Percentiles rank a stretch among this genome's conserved stretches.
Conservation (phyloP, 371 early-diverging fungal species). For the Mucor ambiguus region DNA sequence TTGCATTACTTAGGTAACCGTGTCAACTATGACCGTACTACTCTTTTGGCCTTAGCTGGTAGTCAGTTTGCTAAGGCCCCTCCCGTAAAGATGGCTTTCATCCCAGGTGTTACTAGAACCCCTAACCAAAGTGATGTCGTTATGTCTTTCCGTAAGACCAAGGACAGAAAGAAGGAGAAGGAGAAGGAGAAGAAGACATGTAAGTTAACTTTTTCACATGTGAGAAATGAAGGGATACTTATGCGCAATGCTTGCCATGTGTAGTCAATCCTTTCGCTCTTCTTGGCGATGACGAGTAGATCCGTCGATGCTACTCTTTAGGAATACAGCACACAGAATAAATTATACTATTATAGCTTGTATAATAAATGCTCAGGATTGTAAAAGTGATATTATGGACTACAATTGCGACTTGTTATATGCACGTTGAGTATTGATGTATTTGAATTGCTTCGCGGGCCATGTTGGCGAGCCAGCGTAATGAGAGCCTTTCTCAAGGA, state of each 20-base stretch:
- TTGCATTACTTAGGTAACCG: slow-evolving; percentile 33
- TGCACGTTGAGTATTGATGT: not conserved
- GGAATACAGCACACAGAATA: not conserved
- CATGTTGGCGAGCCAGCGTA: not conserved
- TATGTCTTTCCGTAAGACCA: slow-evolving; percentile 34
- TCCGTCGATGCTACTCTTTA: not conserved
- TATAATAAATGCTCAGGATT: not conserved
- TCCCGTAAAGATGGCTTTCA: slow-evolving; percentile 61
- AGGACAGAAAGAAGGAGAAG: slow-evolving; percentile 46
- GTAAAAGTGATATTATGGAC: not conserved
- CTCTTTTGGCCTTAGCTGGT: slow-evolving; percentile 65
- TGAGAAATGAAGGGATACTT: not conserved
- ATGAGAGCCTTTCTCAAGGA: not conserved
- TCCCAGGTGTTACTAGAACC: slow-evolving; percentile 66
- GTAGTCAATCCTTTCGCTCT: slow-evolving; percentile 48
- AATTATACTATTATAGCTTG: not conserved
- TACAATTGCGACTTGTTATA: not conserved
- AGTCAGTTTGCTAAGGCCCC: slow-evolving; percentile 66
- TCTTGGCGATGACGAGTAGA: slow-evolving; percentile 29
- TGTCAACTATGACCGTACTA: slow-evolving; percentile 68
- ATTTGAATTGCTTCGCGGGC: not conserved
- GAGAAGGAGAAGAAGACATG: slow-evolving; percentile 50
- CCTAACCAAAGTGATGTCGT: slow-evolving; percentile 35
- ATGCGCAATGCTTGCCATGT: not conserved
- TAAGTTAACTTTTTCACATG: slow-evolving; percentile 22